Evolutionary conservation across 768 basidiomycete species (phyloP), one percentile per base, ranked within the genome.

Genomic region (Hydnum rufescens): DNA sequence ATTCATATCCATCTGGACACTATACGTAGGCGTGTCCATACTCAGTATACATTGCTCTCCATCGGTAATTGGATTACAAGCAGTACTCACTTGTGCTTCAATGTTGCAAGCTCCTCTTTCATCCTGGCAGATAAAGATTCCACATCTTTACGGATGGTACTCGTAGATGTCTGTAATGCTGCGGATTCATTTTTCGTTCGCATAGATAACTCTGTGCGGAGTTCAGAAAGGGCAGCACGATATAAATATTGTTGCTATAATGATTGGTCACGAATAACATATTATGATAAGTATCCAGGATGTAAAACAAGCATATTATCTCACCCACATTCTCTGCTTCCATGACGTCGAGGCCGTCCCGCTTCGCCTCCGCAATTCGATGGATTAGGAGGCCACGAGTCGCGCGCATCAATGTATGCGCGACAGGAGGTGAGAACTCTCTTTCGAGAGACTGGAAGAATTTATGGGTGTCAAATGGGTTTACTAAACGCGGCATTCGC

Each of bases 1-100:
- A 60, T 93, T 88, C 55, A 96, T 71, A 53, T 99, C 95, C 79
- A 97, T 89, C 65, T 96, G 90, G 49, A 92, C 86, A 61, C 90
- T 95, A 55, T 3, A 16, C 32, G 52, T 42, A n/a, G 48, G 42
- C 49, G 13, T 28, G 16, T n/a, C 42, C 34, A 50, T 54, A 43
- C 58, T 50, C 4, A 3, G 13, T 6, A 39, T 36, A 31, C 3
- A 26, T 47, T 13, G 44, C 13, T 13, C 13, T 13, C 26, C 8
- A 26, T 2, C 19, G 46, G 44, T 16, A 34, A 51, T 52, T 34
- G 53, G 55, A 25, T 50, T 39, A 57, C 43, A 52, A 6, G 46
- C 16, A 18, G 39, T 5, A 75, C 82, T 52, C 58, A 93, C 90
- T 97, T 92, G 61, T 96, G 92, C 65, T 85, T 89, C 58, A 99